Evolutionary conservation across 148 eudicot genomes (phyloP), one percentile per base, ranked within the genome.

Genomic region (Rhododendron simsii): DNA sequence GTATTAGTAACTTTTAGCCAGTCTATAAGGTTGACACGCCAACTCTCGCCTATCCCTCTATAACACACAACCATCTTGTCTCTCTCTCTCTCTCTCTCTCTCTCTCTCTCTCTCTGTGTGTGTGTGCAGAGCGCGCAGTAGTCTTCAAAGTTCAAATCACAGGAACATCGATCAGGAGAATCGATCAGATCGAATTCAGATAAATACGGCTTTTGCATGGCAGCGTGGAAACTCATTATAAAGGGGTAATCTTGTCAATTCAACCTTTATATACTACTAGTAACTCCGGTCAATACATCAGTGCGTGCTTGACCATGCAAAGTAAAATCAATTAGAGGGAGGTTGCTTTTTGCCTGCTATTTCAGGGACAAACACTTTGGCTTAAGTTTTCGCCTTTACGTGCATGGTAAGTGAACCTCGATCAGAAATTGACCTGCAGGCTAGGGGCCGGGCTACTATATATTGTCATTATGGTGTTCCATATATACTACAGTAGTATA

Each of bases 341-440:
- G 86, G 59, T 84, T 86, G 86, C 88, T 86, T 88, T 76, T n/a
- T 91, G 91, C 89, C 91, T 88, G 85, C 90, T 77, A 84, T 78
- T 71, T 75, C 71, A 79, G 90, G 91, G 90, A 91, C 91, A 89
- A 87, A 45, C 21, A 47, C 87, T 45, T 37, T 14, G 55, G 51
- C n/a, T 37, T 39, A 7, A 18, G 47, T 35, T 35, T 35, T 35
- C 84, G 81, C 83, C 94, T 92, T 92, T 92, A 92, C 94, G 93
- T 92, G 92, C 88, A 88, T 91, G 90, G 87, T 86, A 92, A 92
- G 94, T 88, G 89, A 90, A 76, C 91, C 78, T 81, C 45, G 7
- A 41, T 41, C 61, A 10, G 23, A 83, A 20, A 44, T 30, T 82
- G 86, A 80, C 89, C 51, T 45, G 69, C 61, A 16, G 61, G 45